A percentile compares a stretch with the other conserved stretches of the same genome.
Evolutionary conservation across 2,329 filamentous ascomycete species (phyloP).

Genomic region (Cadophora malorum): DNA sequence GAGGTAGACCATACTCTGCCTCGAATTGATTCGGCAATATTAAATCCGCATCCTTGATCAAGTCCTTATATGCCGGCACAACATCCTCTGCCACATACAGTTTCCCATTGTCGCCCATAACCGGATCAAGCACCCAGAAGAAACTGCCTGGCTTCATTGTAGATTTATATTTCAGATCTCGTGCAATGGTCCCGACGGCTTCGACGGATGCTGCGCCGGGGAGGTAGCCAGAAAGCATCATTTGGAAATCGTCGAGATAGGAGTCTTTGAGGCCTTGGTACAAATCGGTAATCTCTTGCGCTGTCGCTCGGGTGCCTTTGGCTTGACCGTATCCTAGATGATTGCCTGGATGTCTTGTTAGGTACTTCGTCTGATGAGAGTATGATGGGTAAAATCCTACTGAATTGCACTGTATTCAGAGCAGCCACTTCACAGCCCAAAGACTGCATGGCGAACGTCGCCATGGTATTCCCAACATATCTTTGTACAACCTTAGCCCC

Average conservation of each 20-base stretch:
- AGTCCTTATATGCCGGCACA: constrained; percentile 84
- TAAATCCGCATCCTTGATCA: constrained; percentile 83
- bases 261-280: constrained; percentile 86
- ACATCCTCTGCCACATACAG: constrained; percentile 93
- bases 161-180: constrained; percentile 75
- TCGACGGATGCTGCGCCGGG: constrained; percentile 85
- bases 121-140: constrained; percentile 97
- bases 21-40: constrained; percentile 98
- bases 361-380: neutral
- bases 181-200: constrained; percentile 82
- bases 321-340: constrained; percentile 92
- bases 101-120: constrained; percentile 95
- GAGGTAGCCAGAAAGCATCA: constrained; percentile 94
- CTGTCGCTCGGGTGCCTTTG: constrained; percentile 82
- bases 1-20: too few species aligned
- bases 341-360: constrained; percentile 69
- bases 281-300: constrained; percentile 81
- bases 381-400: constrained; percentile 57
- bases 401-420: constrained; percentile 97
- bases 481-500: constrained; percentile 54
- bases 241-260: constrained; percentile 86
- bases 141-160: constrained; percentile 73
- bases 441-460: constrained; percentile 91
- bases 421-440: constrained; percentile 93
- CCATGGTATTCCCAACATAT: constrained; percentile 98